phyloP scores from a whole-genome alignment of 2,329 filamentous ascomycete genomes.

The Pseudopyricularia cyperi region DNA sequence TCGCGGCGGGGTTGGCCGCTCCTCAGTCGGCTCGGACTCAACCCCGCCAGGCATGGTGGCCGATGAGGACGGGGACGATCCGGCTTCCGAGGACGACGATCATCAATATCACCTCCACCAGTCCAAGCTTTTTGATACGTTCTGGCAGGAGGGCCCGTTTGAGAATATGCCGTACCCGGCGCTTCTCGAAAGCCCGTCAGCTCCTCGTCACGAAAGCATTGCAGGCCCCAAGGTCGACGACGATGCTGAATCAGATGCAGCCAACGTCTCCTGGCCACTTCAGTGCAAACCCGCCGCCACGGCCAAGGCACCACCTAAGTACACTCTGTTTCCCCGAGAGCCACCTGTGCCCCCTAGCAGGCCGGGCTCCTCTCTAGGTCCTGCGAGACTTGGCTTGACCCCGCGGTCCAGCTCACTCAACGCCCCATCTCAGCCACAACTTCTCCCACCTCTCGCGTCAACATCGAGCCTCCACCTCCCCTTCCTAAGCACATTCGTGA shows the following conservation, averaged over 20 bases:
- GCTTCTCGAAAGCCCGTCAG: background rate
- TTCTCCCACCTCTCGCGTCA: background rate
- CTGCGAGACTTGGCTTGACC: background rate
- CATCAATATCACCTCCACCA: constrained; percentile 2
- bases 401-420: background rate
- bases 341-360: background rate
- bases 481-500: background rate
- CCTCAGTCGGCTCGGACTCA: constrained; percentile 2
- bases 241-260: background rate
- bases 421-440: background rate
- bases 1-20: background rate
- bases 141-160: constrained; percentile 1
- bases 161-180: constrained; percentile 1
- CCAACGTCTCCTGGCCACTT: background rate
- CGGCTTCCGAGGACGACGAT: background rate
- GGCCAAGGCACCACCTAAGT: background rate
- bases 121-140: constrained; percentile 1
- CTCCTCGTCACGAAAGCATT: background rate
- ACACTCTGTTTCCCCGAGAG: constrained; percentile 1
- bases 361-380: background rate
- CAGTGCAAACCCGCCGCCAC: background rate
- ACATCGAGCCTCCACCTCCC: background rate
- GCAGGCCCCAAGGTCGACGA: background rate
- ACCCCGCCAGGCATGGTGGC: background rate
- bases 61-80: background rate